Base-by-base conservation (phyloP, 805 yeast genomes). In the Candida ortonii region DNA sequence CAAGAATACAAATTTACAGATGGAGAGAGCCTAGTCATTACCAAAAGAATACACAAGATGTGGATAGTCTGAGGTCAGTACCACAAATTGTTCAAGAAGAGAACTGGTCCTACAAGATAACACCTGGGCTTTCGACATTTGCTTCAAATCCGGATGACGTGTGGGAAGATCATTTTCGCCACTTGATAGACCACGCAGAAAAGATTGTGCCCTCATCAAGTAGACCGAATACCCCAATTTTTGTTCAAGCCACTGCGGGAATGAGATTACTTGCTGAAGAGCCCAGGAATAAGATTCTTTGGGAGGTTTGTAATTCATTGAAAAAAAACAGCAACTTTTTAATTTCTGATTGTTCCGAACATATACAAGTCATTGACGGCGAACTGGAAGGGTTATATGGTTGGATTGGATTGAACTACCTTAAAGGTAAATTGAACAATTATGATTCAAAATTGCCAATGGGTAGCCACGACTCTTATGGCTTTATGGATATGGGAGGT, bases 401-500 rank as follows among this genome's bases (percentile, higher is more conserved):
- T 11, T 93, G 98, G 98, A 59, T 93, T 19, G 93, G 90, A 0
- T 66, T 93, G 30, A 93, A 93, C 57, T 93, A 90, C 60, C 61
- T 93, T 36, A 72, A 82, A 60, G 82, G 84, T 1, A 74, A 74
- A 40, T 65, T 84, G 30, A 68, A 80, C 41, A 56, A 70, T 34
- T 73, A 70, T 47, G 68, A 68, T 22, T 16, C 41, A 0, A 13
- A 34, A n/a, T 6, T 33, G 13, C 46, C 62, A 4, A 51, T 44
- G 4, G 43, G 47, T 6, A 35, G 43, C 2, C 57, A 54, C 8
- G 53, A 59, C 2, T 78, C 95, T 0, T 80, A 73, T 45, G 98
- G 98, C 4, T 90, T 93, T 50, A 83, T 93, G 90, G 98, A 93
- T 59, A 93, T 93, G 98, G 98, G 98, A 11, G 98, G 98, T 10